Evolutionary conservation across 129 eudicot species (phyloP).

Genomic region (Pseudognaphalium luteoalbum): DNA sequence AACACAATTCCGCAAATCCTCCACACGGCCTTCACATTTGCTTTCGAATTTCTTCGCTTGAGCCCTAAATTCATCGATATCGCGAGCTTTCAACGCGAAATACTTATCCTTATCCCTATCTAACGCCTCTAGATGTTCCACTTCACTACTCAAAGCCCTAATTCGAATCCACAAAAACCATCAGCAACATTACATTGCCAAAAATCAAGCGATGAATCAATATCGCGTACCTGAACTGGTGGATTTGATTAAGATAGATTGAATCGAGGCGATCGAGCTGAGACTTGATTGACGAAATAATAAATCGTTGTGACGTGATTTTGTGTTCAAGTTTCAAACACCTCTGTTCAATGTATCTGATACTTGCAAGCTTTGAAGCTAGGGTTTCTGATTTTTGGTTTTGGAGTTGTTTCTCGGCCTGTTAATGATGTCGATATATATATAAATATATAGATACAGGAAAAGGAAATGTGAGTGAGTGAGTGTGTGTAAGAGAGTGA

Average conservation of each 20-base stretch:
- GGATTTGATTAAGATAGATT: slow-evolving; percentile 21
- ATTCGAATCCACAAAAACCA: slow-evolving; percentile 17
- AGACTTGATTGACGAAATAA: slow-evolving; percentile 51
- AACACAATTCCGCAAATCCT: slow-evolving; percentile 36
- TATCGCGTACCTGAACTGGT: slow-evolving; percentile 44
- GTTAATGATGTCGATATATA: slow-evolving; percentile 3
- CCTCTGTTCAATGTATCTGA: slow-evolving; percentile 44
- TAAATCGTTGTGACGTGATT: slow-evolving; percentile 45
- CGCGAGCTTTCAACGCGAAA: slow-evolving; percentile 30
- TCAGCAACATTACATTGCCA: not conserved
- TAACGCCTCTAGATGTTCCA: slow-evolving; percentile 46
- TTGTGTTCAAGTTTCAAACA: slow-evolving; percentile 53
- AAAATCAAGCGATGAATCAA: not conserved
- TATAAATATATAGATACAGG: not conserved
- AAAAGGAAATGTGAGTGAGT: not conserved
- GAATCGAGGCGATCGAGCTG: slow-evolving; percentile 43
- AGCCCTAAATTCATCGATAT: slow-evolving; percentile 46
- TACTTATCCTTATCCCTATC: slow-evolving; percentile 45
- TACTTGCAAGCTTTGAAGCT: slow-evolving; percentile 47
- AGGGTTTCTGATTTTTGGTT: slow-evolving; percentile 44
- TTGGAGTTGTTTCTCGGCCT: slow-evolving; percentile 60
- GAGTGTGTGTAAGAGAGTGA: not conserved
- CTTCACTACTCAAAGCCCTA: slow-evolving; percentile 58
- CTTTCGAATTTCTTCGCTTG: slow-evolving; percentile 25
- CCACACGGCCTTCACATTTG: slow-evolving; percentile 36